Evolutionary conservation across 495 filamentous ascomycete genomes (phyloP).

Genomic region (Aspergillus ellipticus): DNA sequence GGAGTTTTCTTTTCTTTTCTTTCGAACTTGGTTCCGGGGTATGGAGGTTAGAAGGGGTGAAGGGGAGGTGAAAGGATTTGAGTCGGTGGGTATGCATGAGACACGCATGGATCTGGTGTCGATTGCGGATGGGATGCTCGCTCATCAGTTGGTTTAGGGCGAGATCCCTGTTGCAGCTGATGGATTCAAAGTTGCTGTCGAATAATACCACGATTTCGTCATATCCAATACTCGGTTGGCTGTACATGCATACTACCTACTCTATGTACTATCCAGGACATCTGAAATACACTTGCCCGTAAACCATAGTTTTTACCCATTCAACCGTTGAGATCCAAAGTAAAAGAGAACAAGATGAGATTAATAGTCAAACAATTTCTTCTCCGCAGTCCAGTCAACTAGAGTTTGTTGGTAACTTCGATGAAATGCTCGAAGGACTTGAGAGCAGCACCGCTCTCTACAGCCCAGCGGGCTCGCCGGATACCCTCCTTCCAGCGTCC

Average conservation of each 20-base stretch:
- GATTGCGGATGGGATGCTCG: neutral
- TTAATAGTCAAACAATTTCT: neutral
- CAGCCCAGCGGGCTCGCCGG: slow-evolving; percentile 74
- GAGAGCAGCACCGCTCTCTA: slow-evolving; percentile 77
- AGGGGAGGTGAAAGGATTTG: neutral
- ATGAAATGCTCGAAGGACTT: slow-evolving; percentile 68
- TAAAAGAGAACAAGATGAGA: slow-evolving; percentile 11
- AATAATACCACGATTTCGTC: neutral
- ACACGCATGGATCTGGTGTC: neutral
- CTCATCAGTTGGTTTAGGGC: neutral
- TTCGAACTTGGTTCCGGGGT: neutral
- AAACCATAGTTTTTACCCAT: neutral
- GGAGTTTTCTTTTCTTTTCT: slow-evolving; percentile 17
- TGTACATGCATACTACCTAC: neutral
- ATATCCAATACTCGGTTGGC: neutral
- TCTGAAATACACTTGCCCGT: neutral
- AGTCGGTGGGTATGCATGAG: no score
- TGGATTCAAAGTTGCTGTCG: neutral
- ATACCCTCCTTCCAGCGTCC: slow-evolving; percentile 92
- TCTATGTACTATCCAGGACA: neutral
- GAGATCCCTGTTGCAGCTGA: neutral
- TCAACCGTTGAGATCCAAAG: neutral
- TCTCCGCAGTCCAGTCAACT: slow-evolving; percentile 7
- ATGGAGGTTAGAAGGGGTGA: neutral
- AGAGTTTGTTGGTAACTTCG: slow-evolving; percentile 49